phyloP scores from a whole-genome alignment of 2,329 filamentous ascomycete species.

The Zelopaecilomyces penicillatus region DNA sequence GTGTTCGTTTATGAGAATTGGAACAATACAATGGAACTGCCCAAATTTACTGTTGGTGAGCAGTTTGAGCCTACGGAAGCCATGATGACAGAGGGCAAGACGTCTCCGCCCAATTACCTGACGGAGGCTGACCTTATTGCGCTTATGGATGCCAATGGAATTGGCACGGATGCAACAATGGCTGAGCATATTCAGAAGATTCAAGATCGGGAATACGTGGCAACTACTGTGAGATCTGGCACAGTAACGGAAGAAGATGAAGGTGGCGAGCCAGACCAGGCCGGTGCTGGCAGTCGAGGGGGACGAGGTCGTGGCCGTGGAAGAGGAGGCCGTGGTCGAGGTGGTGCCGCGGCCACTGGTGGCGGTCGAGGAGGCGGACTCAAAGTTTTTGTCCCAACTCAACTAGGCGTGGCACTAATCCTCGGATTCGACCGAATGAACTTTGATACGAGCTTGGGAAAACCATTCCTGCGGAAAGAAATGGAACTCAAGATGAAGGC shows the following conservation, averaged over 20 bases:
- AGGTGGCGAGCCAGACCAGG: slow-evolving; percentile 29
- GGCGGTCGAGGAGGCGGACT: slow-evolving; percentile 41
- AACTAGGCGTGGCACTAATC: slow-evolving; percentile 82
- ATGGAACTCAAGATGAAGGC: slow-evolving; percentile 97
- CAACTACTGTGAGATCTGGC: slow-evolving; percentile 44
- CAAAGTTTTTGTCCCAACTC: slow-evolving; percentile 87
- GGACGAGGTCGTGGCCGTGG: slow-evolving; percentile 43
- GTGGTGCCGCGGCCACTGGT: slow-evolving; percentile 34
- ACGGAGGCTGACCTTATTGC: slow-evolving; percentile 94
- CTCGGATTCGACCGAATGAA: slow-evolving; percentile 93
- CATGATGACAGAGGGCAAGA: slow-evolving; percentile 85
- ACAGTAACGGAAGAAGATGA: slow-evolving; percentile 29
- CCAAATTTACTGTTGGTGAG: slow-evolving; percentile 71
- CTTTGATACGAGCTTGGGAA: slow-evolving; percentile 84
- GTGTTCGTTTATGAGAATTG: slow-evolving; percentile 96
- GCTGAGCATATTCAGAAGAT: slow-evolving; percentile 97
- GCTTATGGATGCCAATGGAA: slow-evolving; percentile 97
- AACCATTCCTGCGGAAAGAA: slow-evolving; percentile 93
- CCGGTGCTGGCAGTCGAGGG: slow-evolving; percentile 30
- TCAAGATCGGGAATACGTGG: slow-evolving; percentile 80
- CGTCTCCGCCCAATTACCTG: slow-evolving; percentile 72
- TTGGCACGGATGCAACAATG: slow-evolving; percentile 98
- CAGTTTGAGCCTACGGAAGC: slow-evolving; percentile 81
- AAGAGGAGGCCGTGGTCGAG: slow-evolving; percentile 31
- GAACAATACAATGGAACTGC: slow-evolving; percentile 78